Evolutionary conservation across 352 stramenopile genomes (phyloP), one percentile per base, ranked within the genome.

Genomic region (Pythium brachiatum): DNA sequence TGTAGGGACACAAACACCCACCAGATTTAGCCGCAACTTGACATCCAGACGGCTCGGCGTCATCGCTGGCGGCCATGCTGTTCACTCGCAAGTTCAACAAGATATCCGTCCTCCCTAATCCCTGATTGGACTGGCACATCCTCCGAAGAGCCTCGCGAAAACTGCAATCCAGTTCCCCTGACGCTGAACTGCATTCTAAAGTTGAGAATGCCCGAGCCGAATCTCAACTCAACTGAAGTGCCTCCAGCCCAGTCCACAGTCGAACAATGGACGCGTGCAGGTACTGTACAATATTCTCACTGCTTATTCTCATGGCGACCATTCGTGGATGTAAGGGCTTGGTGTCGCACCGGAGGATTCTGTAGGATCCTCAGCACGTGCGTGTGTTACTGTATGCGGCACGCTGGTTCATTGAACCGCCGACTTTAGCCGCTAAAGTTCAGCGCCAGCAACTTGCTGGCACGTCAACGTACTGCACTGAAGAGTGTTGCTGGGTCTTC

Each of bases 21-120:
- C 41, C 41, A 48, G 41, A 48, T 27, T 48, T 48, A 48, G 41
- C n/a, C 5, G n/a, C 41, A 48, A 48, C 20, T 48, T 48, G 41
- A 48, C 41, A 48, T 48, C n/a, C 41, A 48, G 41, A 48, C 41
- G n/a, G 41, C 18, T 48, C 20, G 41, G 41, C 41, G 41, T 48
- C 41, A 48, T 27, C n/a, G 41, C 21, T 11, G 41, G n/a, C 20
- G 41, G 41, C 39, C 18, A 7, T 25, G 38, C 23, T 20, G 7
- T 6, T 44, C 18, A 4, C 6, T 23, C 5, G 7, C 18, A 48
- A 27, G 41, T 48, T 48, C 41, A 48, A 48, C n/a, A 27, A 48
- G 41, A 21, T 26, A 48, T 48, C 41, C 12, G 41, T 48, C 41
- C 41, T 26, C 41, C 41, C 41, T 48, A 48, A 26, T 21, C 41